Evolutionary conservation across 2,329 filamentous ascomycete species (phyloP).

Genomic region (Fusarium concolor): DNA sequence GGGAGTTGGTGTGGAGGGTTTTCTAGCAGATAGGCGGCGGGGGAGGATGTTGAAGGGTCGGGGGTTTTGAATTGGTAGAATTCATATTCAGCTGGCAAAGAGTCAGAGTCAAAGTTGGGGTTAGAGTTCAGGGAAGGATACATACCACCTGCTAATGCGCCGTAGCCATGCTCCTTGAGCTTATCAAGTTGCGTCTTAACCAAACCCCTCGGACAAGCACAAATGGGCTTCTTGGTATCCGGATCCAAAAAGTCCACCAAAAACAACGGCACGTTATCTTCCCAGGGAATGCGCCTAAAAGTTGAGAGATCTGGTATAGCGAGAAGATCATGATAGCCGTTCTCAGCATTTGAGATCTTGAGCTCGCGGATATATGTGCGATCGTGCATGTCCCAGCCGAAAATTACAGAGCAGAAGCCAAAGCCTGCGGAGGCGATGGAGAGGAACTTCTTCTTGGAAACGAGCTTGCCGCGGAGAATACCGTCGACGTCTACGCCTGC

Average conservation of each 20-base stretch:
- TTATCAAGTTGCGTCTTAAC: slow-evolving; percentile 76
- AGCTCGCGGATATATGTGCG: slow-evolving; percentile 88
- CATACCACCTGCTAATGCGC: slow-evolving; percentile 90
- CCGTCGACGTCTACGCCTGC: slow-evolving; percentile 90
- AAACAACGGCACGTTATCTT: slow-evolving; percentile 87
- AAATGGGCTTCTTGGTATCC: slow-evolving; percentile 76
- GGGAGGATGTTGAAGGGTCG: slow-evolving; percentile 66
- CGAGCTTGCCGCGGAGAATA: slow-evolving; percentile 86
- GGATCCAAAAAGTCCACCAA: slow-evolving; percentile 86
- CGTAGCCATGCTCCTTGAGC: slow-evolving; percentile 75
- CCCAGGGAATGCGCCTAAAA: slow-evolving; percentile 91
- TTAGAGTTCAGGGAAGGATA: too few species aligned
- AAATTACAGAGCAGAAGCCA: slow-evolving; percentile 93
- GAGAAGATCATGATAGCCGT: slow-evolving; percentile 88
- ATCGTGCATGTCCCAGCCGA: slow-evolving; percentile 98
- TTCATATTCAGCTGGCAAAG: slow-evolving; percentile 97
- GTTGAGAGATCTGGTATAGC: slow-evolving; percentile 82
- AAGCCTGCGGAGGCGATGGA: slow-evolving; percentile 84
- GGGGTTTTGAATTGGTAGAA: slow-evolving; percentile 92
- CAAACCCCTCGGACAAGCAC: slow-evolving; percentile 82
- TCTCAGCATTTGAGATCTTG: slow-evolving; percentile 87
- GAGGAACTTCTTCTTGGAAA: slow-evolving; percentile 93
- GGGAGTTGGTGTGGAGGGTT: slow-evolving; percentile 81
- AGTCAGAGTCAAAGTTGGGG: too few species aligned
- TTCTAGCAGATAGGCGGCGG: slow-evolving; percentile 77